Evolutionary conservation across 129 eudicot species (phyloP).

Genomic region (Chrysanthemum lavandulifolium): DNA sequence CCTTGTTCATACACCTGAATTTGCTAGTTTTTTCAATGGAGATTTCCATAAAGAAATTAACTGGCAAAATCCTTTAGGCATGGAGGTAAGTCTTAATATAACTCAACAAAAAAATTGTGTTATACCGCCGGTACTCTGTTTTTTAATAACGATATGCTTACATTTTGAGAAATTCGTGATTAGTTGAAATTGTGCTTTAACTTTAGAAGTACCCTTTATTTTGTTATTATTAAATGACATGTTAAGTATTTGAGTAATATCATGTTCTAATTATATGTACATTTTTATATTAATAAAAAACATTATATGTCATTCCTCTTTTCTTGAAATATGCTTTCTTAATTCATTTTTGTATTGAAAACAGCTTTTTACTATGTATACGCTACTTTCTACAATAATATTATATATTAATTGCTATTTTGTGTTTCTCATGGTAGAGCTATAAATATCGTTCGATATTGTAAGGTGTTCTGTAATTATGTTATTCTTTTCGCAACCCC

Average conservation of each 20-base stretch:
- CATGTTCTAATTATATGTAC: too few relatives aligned
- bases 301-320: too few relatives aligned
- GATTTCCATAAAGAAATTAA: slow-evolving; percentile 81
- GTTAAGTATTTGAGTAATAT: neutral
- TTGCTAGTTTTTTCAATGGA: slow-evolving; percentile 73
- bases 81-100: slow-evolving; percentile 65
- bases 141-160: too few relatives aligned
- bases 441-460: neutral
- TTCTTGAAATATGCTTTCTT: too few relatives aligned
- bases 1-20: slow-evolving; percentile 95
- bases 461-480: neutral
- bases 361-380: too few relatives aligned
- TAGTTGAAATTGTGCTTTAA: neutral
- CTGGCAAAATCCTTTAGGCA: slow-evolving; percentile 88
- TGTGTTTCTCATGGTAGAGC: neutral
- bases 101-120: neutral
- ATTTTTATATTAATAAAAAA: too few relatives aligned
- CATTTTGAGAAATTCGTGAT: too few relatives aligned
- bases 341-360: too few relatives aligned
- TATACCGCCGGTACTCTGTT: neutral
- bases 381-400: too few relatives aligned
- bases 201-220: neutral
- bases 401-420: neutral
- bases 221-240: neutral
- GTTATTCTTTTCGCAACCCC: neutral